Evolutionary conservation across 139 green algal species (phyloP).

Genomic region (Chlorella sp.): DNA sequence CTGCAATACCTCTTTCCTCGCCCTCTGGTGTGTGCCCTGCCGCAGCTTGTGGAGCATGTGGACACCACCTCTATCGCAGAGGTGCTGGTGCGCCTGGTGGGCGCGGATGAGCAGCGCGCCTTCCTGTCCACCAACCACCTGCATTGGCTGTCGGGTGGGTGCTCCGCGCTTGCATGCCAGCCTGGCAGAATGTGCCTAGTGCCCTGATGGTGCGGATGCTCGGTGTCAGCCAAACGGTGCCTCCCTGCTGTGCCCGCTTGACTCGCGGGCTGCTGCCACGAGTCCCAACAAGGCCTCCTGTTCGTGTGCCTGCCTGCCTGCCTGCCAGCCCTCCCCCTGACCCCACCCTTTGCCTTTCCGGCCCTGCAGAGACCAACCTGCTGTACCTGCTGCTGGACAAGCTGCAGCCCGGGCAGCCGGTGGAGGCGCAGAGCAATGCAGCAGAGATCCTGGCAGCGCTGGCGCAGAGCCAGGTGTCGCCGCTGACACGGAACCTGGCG

Average conservation of each 20-base stretch:
- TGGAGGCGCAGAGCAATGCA: constrained; percentile 76
- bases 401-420: constrained; percentile 49
- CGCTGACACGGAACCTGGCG: constrained; percentile 72
- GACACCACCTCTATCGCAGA: constrained; percentile 86
- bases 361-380: constrained; percentile 66
- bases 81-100: constrained; percentile 85
- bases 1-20: no score
- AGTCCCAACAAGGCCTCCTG: background rate
- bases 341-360: no score
- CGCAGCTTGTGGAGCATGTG: constrained; percentile 71
- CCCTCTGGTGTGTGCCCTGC: no score
- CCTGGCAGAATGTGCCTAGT: background rate
- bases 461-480: constrained; percentile 74
- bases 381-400: constrained; percentile 75
- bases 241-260: no score
- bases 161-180: background rate
- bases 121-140: constrained; percentile 38
- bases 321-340: background rate
- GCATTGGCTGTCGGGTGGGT: constrained; percentile 33
- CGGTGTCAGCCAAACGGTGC: background rate
- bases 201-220: background rate
- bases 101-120: constrained; percentile 81
- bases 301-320: background rate
- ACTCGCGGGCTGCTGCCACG: background rate
- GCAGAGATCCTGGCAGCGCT: constrained; percentile 88